A percentile compares a stretch with the other conserved stretches of the same genome.
Conservation (phyloP, 129 eudicot genomes). For the Ambrosia trifida region DNA sequence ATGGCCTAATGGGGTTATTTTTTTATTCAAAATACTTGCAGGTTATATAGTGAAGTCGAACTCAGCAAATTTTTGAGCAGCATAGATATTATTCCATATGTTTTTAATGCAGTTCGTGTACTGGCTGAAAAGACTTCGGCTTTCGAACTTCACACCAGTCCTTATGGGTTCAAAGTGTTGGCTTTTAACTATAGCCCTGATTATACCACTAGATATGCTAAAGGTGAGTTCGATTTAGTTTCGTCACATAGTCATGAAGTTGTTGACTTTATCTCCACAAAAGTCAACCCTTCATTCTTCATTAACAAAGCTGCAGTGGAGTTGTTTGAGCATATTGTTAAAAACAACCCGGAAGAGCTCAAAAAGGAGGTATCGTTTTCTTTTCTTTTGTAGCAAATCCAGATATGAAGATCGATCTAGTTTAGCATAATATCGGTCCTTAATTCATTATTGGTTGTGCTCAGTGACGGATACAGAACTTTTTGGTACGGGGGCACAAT, state of each 20-base stretch:
- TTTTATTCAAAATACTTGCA: slow-evolving; percentile 1
- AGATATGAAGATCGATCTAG: background rate
- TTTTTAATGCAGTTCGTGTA: slow-evolving; percentile 24
- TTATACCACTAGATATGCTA: slow-evolving; percentile 8
- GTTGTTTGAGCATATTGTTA: slow-evolving; percentile 10
- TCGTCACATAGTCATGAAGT: slow-evolving; percentile 18
- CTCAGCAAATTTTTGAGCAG: slow-evolving; percentile 24
- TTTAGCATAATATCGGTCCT: background rate
- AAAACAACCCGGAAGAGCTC: background rate
- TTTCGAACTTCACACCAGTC: slow-evolving; percentile 15
- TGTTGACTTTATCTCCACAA: slow-evolving; percentile 34
- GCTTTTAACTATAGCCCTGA: slow-evolving; percentile 12
- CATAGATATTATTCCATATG: slow-evolving; percentile 25
- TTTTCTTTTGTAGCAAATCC: slow-evolving; percentile 1
- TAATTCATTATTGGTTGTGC: background rate
- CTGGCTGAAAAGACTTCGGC: background rate
- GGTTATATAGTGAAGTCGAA: slow-evolving; percentile 46
- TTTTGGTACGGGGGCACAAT: no score
- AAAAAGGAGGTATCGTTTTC: background rate
- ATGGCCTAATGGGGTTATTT: background rate
- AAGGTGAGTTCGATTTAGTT: slow-evolving; percentile 25
- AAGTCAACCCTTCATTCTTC: slow-evolving; percentile 32
- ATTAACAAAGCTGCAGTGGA: slow-evolving; percentile 32
- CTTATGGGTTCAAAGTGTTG: slow-evolving; percentile 24
- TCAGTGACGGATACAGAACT: no score